phyloP scores from a whole-genome alignment of 805 yeast genomes.

The Ogataea haglerorum region DNA sequence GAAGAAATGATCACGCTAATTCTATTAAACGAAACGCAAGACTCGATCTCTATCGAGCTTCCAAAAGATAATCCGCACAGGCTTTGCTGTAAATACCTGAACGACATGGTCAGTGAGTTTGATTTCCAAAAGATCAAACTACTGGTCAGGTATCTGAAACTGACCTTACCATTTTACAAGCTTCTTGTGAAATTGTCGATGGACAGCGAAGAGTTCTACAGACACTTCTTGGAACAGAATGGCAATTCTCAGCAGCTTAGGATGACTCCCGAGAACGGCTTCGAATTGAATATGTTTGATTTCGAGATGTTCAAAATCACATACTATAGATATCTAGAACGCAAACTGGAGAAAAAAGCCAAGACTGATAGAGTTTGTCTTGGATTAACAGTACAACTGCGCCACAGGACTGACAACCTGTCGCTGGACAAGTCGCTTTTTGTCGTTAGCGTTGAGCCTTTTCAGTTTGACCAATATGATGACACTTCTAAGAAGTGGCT shows the following conservation, averaged over 20 bases:
- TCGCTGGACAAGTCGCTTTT: conserved; percentile 24
- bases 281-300: conserved; percentile 19
- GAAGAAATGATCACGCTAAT: conserved; percentile 29
- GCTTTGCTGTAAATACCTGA: conserved; percentile 25
- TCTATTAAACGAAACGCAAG: conserved; percentile 21
- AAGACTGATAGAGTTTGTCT: conserved; percentile 19
- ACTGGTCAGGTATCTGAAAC: conserved; percentile 27
- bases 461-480: conserved; percentile 9
- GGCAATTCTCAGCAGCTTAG: conserved; percentile 12
- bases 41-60: conserved; percentile 23
- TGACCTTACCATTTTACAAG: conserved; percentile 30
- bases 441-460: conserved; percentile 22
- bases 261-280: conserved; percentile 20
- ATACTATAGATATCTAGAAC: conserved; percentile 23
- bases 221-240: conserved; percentile 16
- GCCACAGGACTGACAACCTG: conserved; percentile 18
- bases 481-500: conserved; percentile 11
- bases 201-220: conserved; percentile 10
- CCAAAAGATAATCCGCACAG: conserved; percentile 32
- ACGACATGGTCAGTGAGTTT: conserved; percentile 19
- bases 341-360: conserved; percentile 21
- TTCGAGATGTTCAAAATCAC: conserved; percentile 25
- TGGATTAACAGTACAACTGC: conserved; percentile 23
- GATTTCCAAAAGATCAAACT: conserved; percentile 23
- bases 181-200: conserved; percentile 13